Evolutionary conservation across 768 basidiomycete species (phyloP), one percentile per base, ranked within the genome.

Genomic region (Phylloporus scabripes): DNA sequence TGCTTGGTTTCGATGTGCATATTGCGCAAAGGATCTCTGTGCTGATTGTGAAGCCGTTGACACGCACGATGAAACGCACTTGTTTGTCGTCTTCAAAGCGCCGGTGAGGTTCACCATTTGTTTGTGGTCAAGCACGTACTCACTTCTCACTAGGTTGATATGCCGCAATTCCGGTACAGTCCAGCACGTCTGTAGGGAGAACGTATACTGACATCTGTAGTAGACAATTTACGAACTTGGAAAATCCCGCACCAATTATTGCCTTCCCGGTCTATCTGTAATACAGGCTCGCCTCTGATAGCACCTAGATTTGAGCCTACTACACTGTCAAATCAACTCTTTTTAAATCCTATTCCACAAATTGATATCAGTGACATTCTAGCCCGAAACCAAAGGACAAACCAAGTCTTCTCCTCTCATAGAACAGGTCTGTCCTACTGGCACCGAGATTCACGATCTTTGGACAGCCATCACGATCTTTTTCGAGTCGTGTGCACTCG

Each of bases 401-500:
- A 87, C 90, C 96, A 53, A 92, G 70, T 61, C 90, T 79, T 62
- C 90, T 82, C 52, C 91, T 76, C 67, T 94, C 92, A 60, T 93
- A 94, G 77, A 94, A 94, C 39, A 93, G 66, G 66, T 93, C 92
- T 41, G 92, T 95, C 60, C 92, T 77, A 61, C 89, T 89, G 8
- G 92, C 92, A 50, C 93, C 93, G n/a, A 96, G 75, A 64, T 96
- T 95, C 53, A 95, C 92, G 60, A 95, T 92, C 80, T 97, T 98
- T 7, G 93, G 93, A 74, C 96, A 99, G 1, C 96, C 96, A 68
- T 99, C 96, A 31, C 96, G 76, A 60, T 97, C 94, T 64, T 98
- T 98, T 66, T 99, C 96, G 43, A 98, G 72, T 43, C 94, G 76
- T n/a, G 89, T 92, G 62, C 92, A 97, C 71, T 95, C 93, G 1